A percentile compares a stretch with the other conserved stretches of the same genome.
Conservation (phyloP, 2,329 filamentous ascomycete genomes). For the Aspergillus sp. region DNA sequence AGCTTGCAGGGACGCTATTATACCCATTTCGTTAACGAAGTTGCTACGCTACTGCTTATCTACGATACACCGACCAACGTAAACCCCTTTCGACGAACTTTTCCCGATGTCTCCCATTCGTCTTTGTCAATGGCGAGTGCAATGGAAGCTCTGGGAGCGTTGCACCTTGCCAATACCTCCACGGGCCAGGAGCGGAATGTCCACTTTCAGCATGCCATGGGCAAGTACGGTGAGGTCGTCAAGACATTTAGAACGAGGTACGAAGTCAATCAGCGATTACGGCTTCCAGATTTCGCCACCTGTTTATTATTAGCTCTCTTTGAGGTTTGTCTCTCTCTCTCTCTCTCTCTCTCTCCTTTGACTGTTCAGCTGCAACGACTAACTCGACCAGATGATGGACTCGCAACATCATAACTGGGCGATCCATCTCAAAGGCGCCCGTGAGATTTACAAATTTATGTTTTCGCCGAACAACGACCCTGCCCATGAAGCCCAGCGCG, state of each 20-base stretch:
- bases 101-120: conserved; percentile 34
- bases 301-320: conserved; percentile 36
- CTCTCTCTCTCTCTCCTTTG: background rate
- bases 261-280: conserved; percentile 23
- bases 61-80: conserved; percentile 38
- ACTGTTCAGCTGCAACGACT: background rate
- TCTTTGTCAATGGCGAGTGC: conserved; percentile 37
- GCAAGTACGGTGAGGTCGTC: conserved; percentile 39
- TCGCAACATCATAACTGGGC: conserved; percentile 40
- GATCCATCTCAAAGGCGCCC: conserved; percentile 40
- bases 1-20: conserved; percentile 34
- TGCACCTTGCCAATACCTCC: conserved; percentile 43
- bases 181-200: conserved; percentile 29
- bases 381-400: conserved; percentile 36
- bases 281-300: conserved; percentile 34
- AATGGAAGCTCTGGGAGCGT: conserved; percentile 42
- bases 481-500: conserved; percentile 26
- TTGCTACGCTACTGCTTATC: conserved; percentile 35
- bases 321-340: conserved; percentile 25
- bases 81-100: conserved; percentile 37
- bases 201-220: conserved; percentile 41
- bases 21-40: conserved; percentile 35
- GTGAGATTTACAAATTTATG: conserved; percentile 37
- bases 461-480: conserved; percentile 29
- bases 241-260: conserved; percentile 32